A percentile compares a stretch with the other conserved stretches of the same genome.
Evolutionary conservation across 129 eudicot species (phyloP).

Genomic region (Helichrysum umbraculigerum): DNA sequence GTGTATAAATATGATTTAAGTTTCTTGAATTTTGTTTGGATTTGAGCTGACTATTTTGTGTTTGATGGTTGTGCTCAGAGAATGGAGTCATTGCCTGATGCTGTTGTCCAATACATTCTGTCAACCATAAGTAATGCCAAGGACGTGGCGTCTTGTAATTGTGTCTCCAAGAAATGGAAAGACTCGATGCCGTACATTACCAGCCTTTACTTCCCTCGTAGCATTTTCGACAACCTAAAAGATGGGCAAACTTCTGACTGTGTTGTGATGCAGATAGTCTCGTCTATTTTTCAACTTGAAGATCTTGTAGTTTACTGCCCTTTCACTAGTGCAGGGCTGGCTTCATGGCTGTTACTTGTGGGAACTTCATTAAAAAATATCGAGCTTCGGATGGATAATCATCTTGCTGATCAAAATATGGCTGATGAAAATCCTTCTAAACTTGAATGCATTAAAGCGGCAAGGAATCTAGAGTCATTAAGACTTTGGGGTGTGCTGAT

Average conservation of each 20-base stretch:
- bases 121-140: constrained; percentile 59
- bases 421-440: constrained; percentile 47
- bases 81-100: constrained; percentile 89
- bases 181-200: constrained; percentile 68
- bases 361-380: constrained; percentile 59
- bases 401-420: constrained; percentile 41
- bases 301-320: constrained; percentile 93
- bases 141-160: constrained; percentile 79
- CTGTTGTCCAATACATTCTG: constrained; percentile 66
- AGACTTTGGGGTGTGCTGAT: constrained; percentile 87
- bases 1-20: neutral
- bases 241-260: constrained; percentile 55
- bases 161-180: constrained; percentile 84
- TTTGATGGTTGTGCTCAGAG: constrained; percentile 40
- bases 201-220: constrained; percentile 79
- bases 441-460: constrained; percentile 68
- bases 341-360: constrained; percentile 54
- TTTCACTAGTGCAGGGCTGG: constrained; percentile 59
- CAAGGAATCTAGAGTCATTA: constrained; percentile 64
- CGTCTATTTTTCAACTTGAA: constrained; percentile 52
- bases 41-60: constrained; percentile 16
- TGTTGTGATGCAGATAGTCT: constrained; percentile 49
- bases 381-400: constrained; percentile 86
- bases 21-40: neutral
- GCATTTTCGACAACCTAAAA: constrained; percentile 59